Evolutionary conservation across 108 stramenopile species (phyloP).

Genomic region (Cyclotella distinguenda): DNA sequence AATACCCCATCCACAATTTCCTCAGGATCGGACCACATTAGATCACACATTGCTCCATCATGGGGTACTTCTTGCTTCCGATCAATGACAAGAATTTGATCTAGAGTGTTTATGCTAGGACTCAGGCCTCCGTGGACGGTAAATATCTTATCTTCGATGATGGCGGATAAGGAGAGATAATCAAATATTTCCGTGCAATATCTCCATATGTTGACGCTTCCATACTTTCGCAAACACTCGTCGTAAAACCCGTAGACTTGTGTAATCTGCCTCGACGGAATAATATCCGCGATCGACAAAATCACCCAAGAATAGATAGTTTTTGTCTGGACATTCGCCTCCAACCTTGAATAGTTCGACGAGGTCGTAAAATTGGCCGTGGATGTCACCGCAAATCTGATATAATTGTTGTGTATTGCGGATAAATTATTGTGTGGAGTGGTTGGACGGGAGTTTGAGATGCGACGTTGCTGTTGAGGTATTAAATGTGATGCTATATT

Average conservation of each 20-base stretch:
- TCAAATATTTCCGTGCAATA: slow-evolving; percentile 95
- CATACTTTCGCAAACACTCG: slow-evolving; percentile 91
- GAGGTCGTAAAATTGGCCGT: slow-evolving; percentile 99
- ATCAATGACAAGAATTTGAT: slow-evolving; percentile 81
- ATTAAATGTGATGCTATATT: too few species aligned
- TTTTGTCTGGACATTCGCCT: slow-evolving; percentile 96
- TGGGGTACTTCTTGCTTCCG: slow-evolving; percentile 93
- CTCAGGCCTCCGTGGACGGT: slow-evolving; percentile 95
- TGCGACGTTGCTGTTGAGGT: too few species aligned
- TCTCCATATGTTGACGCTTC: slow-evolving; percentile 93
- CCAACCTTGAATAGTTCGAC: slow-evolving; percentile 98
- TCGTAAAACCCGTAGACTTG: slow-evolving; percentile 88
- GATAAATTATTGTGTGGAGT: too few species aligned
- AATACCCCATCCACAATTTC: slow-evolving; percentile 69
- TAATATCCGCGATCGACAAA: slow-evolving; percentile 99
- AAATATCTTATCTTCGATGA: slow-evolving; percentile 95
- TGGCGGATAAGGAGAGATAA: slow-evolving; percentile 89
- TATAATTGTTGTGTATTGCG: too few species aligned
- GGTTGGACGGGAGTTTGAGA: too few species aligned
- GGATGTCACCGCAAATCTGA: slow-evolving; percentile 99
- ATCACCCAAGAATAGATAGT: slow-evolving; percentile 99
- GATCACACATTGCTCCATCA: slow-evolving; percentile 91
- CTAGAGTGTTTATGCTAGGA: slow-evolving; percentile 75
- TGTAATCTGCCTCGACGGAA: slow-evolving; percentile 97
- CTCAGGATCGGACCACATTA: slow-evolving; percentile 95